These are phyloP conservation scores for Vigna mungo DNA, from an alignment of 306 rosid genomes.

Conservation along the genomic window DNA sequence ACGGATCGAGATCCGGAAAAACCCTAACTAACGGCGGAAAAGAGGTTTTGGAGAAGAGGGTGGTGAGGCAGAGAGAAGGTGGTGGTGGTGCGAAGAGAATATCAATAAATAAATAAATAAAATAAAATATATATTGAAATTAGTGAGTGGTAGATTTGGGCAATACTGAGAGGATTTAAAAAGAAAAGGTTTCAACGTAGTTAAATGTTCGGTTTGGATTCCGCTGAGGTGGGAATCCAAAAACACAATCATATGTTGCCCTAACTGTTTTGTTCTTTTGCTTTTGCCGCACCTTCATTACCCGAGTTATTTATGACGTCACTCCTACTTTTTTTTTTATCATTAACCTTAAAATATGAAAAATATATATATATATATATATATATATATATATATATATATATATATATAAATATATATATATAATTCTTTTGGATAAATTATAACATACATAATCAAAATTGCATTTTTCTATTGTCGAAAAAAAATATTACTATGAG, in stretches of 20 bases:
- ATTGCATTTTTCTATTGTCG: too few relatives aligned
- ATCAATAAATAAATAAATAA: not conserved
- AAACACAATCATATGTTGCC: not conserved
- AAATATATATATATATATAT: too few relatives aligned
- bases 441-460: too few relatives aligned
- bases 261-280: not conserved
- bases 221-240: not conserved
- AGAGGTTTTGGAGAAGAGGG: slow-evolving; percentile 47
- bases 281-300: too few relatives aligned
- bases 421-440: too few relatives aligned
- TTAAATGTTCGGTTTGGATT: slow-evolving; percentile 32
- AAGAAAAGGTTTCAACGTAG: slow-evolving; percentile 1
- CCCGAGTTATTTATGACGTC: too few relatives aligned
- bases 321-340: too few relatives aligned
- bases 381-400: too few relatives aligned
- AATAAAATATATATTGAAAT: not conserved
- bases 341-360: too few relatives aligned
- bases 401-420: too few relatives aligned
- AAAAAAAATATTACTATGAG: too few relatives aligned
- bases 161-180: not conserved
- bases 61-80: not conserved
- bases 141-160: not conserved
- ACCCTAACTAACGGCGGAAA: slow-evolving; percentile 44
- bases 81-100: not conserved
- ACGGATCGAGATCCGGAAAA: slow-evolving; percentile 59